Conservation (phyloP, 257 asterid species). For the Nicotiana knightiana region DNA sequence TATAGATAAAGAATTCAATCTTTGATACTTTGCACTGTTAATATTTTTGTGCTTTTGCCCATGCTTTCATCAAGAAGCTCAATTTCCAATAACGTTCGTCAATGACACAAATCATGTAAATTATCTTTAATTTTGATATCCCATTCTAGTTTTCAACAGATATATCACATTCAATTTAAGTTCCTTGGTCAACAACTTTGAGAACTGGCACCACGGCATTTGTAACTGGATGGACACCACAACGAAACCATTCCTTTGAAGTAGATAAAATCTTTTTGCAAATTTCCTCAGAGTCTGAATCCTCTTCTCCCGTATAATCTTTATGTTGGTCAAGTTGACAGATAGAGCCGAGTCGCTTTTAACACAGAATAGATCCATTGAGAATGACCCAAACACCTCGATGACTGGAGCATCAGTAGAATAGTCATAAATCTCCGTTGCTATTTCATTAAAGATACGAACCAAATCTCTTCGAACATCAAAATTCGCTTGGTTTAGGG, state of each 20-base stretch:
- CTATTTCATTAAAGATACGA: slow-evolving; percentile 66
- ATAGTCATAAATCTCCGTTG: slow-evolving; percentile 63
- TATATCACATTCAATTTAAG: slow-evolving; percentile 92
- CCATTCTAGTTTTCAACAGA: slow-evolving; percentile 93
- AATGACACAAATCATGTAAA: slow-evolving; percentile 62
- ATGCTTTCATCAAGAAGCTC: slow-evolving; percentile 85
- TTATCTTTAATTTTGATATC: slow-evolving; percentile 64
- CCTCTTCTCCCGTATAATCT: slow-evolving; percentile 61
- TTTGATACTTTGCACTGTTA: slow-evolving; percentile 76
- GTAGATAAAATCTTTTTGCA: slow-evolving; percentile 60
- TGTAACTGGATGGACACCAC: slow-evolving; percentile 68
- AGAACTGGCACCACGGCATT: slow-evolving; percentile 89
- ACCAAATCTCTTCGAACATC: slow-evolving; percentile 57
- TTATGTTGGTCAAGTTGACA: slow-evolving; percentile 47
- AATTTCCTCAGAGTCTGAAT: slow-evolving; percentile 69
- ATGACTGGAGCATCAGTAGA: slow-evolving; percentile 52
- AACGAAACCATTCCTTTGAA: slow-evolving; percentile 79
- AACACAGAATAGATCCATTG: slow-evolving; percentile 74
- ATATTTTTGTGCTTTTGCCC: slow-evolving; percentile 82
- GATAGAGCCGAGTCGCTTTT: slow-evolving; percentile 86
- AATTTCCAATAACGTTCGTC: slow-evolving; percentile 84
- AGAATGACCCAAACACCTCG: slow-evolving; percentile 86
- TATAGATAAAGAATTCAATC: slow-evolving; percentile 78
- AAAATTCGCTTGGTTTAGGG: slow-evolving; percentile 59
- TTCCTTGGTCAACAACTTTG: slow-evolving; percentile 86